Conservation (phyloP, 2,329 filamentous ascomycete species). For the Ophiostoma sp. region DNA sequence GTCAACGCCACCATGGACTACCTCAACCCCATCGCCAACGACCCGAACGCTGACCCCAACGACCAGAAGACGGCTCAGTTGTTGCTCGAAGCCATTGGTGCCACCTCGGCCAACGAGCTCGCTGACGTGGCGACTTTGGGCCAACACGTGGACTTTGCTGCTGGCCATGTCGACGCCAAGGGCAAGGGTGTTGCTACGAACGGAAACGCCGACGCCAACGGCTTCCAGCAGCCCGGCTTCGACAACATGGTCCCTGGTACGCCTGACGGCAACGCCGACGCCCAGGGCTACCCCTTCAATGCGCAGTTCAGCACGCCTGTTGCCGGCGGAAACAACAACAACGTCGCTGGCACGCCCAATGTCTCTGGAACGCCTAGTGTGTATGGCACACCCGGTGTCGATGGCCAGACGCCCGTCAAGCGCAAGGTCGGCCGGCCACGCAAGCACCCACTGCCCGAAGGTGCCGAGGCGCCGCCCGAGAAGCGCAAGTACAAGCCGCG, state of each 20-base stretch:
- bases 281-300: background rate
- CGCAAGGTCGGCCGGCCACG: constrained; percentile 65
- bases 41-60: background rate
- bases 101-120: background rate
- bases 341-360: background rate
- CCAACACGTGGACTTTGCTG: constrained; percentile 3
- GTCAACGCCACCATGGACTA: background rate
- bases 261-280: background rate
- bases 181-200: background rate
- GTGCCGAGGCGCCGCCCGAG: constrained; percentile 53
- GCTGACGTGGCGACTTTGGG: constrained; percentile 4
- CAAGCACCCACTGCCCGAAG: constrained; percentile 62
- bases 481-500: constrained; percentile 68
- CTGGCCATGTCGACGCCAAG: background rate
- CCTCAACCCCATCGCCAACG: background rate
- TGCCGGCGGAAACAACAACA: constrained; percentile 34
- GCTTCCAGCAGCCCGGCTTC: background rate
- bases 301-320: constrained; percentile 29
- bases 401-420: constrained; percentile 55
- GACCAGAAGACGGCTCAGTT: constrained; percentile 1
- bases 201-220: background rate
- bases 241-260: background rate
- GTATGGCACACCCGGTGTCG: constrained; percentile 48
- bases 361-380: constrained; percentile 46
- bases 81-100: background rate